Percentiles rank a stretch among this genome's conserved stretches.
phyloP scores from a whole-genome alignment of 768 basidiomycete species.

The Dictyophora rubrovolvata region DNA sequence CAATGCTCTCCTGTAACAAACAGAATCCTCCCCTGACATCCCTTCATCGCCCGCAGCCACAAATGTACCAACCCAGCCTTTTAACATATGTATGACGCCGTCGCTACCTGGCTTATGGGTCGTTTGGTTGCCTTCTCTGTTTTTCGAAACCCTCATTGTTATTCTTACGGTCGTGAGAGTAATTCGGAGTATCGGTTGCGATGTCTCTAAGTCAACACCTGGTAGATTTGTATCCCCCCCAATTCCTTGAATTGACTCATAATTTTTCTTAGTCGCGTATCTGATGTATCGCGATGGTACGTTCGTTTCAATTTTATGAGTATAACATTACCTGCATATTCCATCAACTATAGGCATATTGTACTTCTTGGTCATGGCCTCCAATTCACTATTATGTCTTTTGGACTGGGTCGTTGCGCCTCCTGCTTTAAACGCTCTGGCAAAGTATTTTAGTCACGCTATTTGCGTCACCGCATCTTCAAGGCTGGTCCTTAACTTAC shows the following conservation, averaged over 20 bases:
- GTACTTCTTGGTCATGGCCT: neutral
- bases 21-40: neutral
- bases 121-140: conserved; percentile 1
- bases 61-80: neutral
- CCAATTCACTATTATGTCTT: neutral
- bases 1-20: neutral
- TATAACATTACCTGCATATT: neutral
- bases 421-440: neutral
- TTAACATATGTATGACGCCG: neutral
- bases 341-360: neutral
- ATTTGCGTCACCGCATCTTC: neutral
- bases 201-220: neutral
- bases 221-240: neutral
- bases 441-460: conserved; percentile 1
- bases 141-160: neutral
- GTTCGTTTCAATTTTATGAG: neutral
- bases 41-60: neutral
- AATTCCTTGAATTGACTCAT: neutral
- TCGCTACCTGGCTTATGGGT: neutral
- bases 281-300: conserved; percentile 1
- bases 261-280: neutral
- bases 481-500: conserved; percentile 1
- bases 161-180: conserved; percentile 1
- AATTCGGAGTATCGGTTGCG: neutral
- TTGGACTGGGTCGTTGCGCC: conserved; percentile 1